Base-by-base conservation (phyloP, 495 filamentous ascomycete species). In the Annulohypoxylon maeteangense region DNA sequence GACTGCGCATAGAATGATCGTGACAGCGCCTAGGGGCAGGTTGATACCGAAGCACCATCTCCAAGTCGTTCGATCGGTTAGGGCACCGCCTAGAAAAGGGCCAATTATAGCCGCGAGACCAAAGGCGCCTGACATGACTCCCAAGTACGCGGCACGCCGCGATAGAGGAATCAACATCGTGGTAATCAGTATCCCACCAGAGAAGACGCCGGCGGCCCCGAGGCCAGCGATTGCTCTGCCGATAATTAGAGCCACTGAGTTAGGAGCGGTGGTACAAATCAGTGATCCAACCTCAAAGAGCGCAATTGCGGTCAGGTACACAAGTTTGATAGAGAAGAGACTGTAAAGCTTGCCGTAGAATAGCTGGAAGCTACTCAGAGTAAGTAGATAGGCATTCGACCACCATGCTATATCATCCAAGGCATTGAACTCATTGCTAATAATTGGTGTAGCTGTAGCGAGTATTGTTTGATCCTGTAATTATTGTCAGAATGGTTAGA, bases 261-360 rank as follows among this genome's bases (percentile, higher is more conserved):
- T 80, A 0, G 79, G 81, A 1, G 83, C 83, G 7, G 77, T 76
- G 44, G 78, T 79, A 23, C 82, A 85, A 22, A 85, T 40, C 5
- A 79, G 73, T 7, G 81, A 83, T 0, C 86, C 59, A 50, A 80
- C 56, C 66, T 87, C 82, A 69, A 86, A 87, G 11, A 86, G 54
- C 6, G 81, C 14, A n/a, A 86, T 77, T 1, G 81, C 74, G 1
- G 54, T 22, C 4, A 81, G 48, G 50, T 78, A 84, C 0, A 79
- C 60, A 42, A 55, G 57, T 69, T 86, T 84, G 12, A 76, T 75
- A 34, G 60, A 64, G 58, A 81, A 85, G 38, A 80, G 74, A n/a
- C 75, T 78, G 62, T 82, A 88, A 14, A 87, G 72, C 31, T 78
- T 78, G 14, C 84, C 85, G 61, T 76, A 85, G 7, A 83, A 70